Evolutionary conservation across 2,329 filamentous ascomycete species (phyloP).

Genomic region (Phialemonium atrogriseum): DNA sequence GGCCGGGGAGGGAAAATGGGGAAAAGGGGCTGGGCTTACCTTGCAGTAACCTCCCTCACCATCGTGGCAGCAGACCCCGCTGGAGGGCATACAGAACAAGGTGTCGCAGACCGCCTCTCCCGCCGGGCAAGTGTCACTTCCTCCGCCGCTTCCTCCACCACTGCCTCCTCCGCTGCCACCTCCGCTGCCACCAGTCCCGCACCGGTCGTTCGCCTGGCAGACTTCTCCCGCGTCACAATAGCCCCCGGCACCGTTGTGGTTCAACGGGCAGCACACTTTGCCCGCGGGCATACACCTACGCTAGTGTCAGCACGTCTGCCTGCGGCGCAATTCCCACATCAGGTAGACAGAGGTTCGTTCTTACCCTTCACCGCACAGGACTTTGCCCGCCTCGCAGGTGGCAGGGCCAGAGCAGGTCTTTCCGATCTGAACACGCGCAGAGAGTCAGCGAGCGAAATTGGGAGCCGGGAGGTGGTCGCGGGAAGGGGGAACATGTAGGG

Average conservation of each 20-base stretch:
- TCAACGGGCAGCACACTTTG: slow-evolving; percentile 1
- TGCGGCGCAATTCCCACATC: too few species aligned
- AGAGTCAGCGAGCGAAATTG: background rate
- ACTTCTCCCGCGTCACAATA: slow-evolving; percentile 2
- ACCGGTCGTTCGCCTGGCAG: background rate
- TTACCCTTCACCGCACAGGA: slow-evolving; percentile 1
- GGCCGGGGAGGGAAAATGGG: background rate
- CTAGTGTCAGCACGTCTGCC: background rate
- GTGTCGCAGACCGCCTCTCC: slow-evolving; percentile 4
- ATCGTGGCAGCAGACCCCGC: slow-evolving; percentile 6
- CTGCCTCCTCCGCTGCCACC: slow-evolving; percentile 3
- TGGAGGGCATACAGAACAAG: slow-evolving; percentile 6
- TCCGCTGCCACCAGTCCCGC: background rate
- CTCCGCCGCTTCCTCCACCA: slow-evolving; percentile 12
- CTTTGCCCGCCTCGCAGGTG: slow-evolving; percentile 10
- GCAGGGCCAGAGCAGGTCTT: slow-evolving; percentile 21
- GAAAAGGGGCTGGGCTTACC: too few species aligned
- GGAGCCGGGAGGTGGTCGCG: background rate
- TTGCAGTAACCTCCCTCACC: slow-evolving; percentile 8
- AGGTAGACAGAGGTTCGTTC: background rate
- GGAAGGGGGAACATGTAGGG: background rate
- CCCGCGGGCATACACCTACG: slow-evolving; percentile 2
- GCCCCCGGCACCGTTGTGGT: background rate
- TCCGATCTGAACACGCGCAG: slow-evolving; percentile 12
- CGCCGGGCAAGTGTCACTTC: slow-evolving; percentile 3